These are phyloP conservation scores for Chytriomyces sp. DNA, from an alignment of 192 early-diverging fungal species.

Conservation along the genomic window DNA sequence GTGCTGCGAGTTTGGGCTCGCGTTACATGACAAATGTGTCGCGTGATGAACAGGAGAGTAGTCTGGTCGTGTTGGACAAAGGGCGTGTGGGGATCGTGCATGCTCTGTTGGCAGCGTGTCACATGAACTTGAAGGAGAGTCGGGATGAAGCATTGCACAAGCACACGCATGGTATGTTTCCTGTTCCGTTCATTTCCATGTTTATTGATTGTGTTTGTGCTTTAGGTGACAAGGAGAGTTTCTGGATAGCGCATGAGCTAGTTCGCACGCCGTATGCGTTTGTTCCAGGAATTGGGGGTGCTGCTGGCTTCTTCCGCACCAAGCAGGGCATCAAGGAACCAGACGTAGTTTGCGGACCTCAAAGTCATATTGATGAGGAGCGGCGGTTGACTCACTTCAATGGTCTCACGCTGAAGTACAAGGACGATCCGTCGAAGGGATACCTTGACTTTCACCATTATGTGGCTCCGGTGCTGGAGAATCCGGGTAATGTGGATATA, in stretches of 20 bases:
- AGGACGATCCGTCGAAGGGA: constrained; percentile 19
- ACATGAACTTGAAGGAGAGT: constrained; percentile 53
- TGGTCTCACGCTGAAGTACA: constrained; percentile 40
- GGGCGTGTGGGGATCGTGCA: constrained; percentile 39
- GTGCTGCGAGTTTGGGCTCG: constrained; percentile 35
- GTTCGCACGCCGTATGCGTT: constrained; percentile 52
- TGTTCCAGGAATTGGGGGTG: constrained; percentile 25
- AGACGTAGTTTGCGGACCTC: constrained; percentile 34
- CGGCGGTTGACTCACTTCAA: constrained; percentile 32
- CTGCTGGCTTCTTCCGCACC: constrained; percentile 30
- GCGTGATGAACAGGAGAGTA: constrained; percentile 66
- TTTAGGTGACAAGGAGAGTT: constrained; percentile 68
- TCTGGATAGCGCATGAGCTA: constrained; percentile 69
- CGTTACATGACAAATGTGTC: constrained; percentile 49
- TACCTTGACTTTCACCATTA: constrained; percentile 32
- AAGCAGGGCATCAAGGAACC: constrained; percentile 30
- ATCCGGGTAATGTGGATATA: constrained; percentile 39
- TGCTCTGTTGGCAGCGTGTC: constrained; percentile 58
- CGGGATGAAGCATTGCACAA: constrained; percentile 32
- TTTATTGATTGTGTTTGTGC: neutral
- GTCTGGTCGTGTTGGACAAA: constrained; percentile 69
- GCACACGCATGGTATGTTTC: constrained; percentile 25
- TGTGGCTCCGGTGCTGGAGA: constrained; percentile 3
- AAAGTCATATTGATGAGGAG: constrained; percentile 35
- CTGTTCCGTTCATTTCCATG: neutral